Base-by-base conservation (phyloP, 75 land plant species). In the Pseudotsuga menziesii region DNA sequence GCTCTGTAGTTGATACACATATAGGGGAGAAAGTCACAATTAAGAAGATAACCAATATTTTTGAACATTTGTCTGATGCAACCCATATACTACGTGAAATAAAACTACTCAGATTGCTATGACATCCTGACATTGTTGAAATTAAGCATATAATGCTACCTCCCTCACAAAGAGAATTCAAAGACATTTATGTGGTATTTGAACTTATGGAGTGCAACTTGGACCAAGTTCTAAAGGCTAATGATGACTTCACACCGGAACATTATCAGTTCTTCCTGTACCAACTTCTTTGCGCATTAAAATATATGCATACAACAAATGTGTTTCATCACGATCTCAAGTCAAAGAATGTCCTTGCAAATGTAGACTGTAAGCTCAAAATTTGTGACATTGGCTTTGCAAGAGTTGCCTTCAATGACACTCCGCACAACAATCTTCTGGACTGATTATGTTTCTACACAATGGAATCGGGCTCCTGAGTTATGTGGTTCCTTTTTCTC, bases 301-400 rank as follows among this genome's bases (percentile, higher is more conserved):
- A 95, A 73, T 95, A 88, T 75, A 95, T 95, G 75, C 98, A 95
- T 76, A 86, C 98, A 82, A 96, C 98, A 67, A 95, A 95, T 84
- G 98, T 95, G 25, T 95, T 93, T 72, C 98, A 95, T 78, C 89
- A 96, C 29, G 98, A 95, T 77, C 79, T 95, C 23, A 93, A 93
- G 75, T 96, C 98, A 23, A 95, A 93, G 77, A 95, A 95, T 74
- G 91, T 95, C 41, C 82, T 95, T 60, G 98, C 98, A 61, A 94
- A 94, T 84, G 90, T 92, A 61, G 94, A 94, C 67, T 94, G 97
- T 83, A 92, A 94, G 82, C 91, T 94, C 56, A 95, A 95, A 86
- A 88, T 95, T 55, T 95, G 96, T 82, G 98, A 95, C 78, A 93
- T 95, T 91, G 98, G 98, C 39, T 89, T 95, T 79, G 98, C 98